phyloP scores from a whole-genome alignment of 2,329 filamentous ascomycete genomes.

The Alternaria sp. region DNA sequence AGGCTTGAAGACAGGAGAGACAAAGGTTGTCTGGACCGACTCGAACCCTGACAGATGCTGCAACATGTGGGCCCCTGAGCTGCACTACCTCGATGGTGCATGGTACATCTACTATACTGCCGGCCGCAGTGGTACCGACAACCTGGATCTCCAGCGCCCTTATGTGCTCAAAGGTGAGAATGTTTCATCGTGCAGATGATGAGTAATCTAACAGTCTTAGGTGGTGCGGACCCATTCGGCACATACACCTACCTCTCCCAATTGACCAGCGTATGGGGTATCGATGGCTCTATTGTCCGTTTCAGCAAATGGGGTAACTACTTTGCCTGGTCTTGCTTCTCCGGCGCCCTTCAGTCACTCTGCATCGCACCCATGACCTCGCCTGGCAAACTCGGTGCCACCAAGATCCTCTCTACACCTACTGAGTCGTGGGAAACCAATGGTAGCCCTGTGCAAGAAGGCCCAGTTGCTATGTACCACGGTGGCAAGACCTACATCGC shows the following conservation, averaged over 20 bases:
- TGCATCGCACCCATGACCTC: slow-evolving; percentile 51
- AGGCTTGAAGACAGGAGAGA: slow-evolving; percentile 61
- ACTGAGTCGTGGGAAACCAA: slow-evolving; percentile 60
- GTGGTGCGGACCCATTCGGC: slow-evolving; percentile 61
- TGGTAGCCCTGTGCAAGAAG: slow-evolving; percentile 62
- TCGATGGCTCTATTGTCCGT: slow-evolving; percentile 62
- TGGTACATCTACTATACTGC: slow-evolving; percentile 67
- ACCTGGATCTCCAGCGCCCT: slow-evolving; percentile 59
- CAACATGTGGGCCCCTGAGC: slow-evolving; percentile 63
- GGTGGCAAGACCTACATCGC: slow-evolving; percentile 60
- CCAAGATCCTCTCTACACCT: slow-evolving; percentile 59
- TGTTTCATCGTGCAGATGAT: too few relatives aligned
- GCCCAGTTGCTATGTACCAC: slow-evolving; percentile 61
- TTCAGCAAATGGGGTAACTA: slow-evolving; percentile 58
- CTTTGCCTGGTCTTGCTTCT: slow-evolving; percentile 63
- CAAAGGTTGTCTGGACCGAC: slow-evolving; percentile 60
- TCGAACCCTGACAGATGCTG: slow-evolving; percentile 55
- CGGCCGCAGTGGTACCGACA: slow-evolving; percentile 46
- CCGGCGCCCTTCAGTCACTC: slow-evolving; percentile 51
- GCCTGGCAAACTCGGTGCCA: slow-evolving; percentile 54
- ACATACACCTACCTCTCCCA: slow-evolving; percentile 58
- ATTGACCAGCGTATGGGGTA: slow-evolving; percentile 53
- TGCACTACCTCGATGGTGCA: slow-evolving; percentile 56
- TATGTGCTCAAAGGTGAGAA: slow-evolving; percentile 59
- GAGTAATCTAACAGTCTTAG: slow-evolving; percentile 33